Evolutionary conservation across 2,329 filamentous ascomycete species (phyloP).

Genomic region (Xylariaceae sp.): DNA sequence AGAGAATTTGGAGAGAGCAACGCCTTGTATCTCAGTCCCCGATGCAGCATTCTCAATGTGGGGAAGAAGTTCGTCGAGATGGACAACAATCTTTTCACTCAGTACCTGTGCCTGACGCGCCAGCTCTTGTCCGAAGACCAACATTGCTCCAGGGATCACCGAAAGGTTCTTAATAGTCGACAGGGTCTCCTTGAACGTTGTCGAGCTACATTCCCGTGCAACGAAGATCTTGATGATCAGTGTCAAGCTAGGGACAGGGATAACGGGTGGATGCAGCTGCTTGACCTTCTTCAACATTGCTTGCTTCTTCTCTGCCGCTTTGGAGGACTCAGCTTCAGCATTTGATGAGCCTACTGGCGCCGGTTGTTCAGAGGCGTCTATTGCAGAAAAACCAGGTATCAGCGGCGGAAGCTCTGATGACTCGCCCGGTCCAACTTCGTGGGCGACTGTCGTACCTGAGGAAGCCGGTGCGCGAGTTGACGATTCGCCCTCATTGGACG

Average conservation of each 20-base stretch:
- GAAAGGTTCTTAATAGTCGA: constrained; percentile 99
- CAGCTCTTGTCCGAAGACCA: constrained; percentile 88
- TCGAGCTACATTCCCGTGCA: constrained; percentile 91
- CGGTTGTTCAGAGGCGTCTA: constrained; percentile 16
- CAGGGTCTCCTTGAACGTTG: constrained; percentile 96
- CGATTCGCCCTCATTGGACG: constrained; percentile 18
- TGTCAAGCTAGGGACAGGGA: constrained; percentile 84
- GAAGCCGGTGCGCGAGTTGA: constrained; percentile 11
- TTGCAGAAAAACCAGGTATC: background rate
- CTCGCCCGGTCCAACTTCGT: constrained; percentile 5
- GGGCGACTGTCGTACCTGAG: constrained; percentile 6
- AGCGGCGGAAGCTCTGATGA: constrained; percentile 9
- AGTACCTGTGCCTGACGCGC: constrained; percentile 81
- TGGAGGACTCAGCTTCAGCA: constrained; percentile 29
- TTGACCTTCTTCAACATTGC: constrained; percentile 46
- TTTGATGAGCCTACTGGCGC: constrained; percentile 21
- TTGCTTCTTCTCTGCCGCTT: constrained; percentile 36
- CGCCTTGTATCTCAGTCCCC: constrained; percentile 90
- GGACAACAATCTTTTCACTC: constrained; percentile 77
- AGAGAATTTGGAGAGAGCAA: constrained; percentile 92
- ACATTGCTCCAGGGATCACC: constrained; percentile 83
- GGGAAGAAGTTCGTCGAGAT: constrained; percentile 78
- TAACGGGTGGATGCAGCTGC: constrained; percentile 71
- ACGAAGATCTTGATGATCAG: constrained; percentile 96
- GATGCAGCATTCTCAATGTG: constrained; percentile 84